Evolutionary conservation across 2,329 filamentous ascomycete genomes (phyloP), one percentile per base, ranked within the genome.

Genomic region (Huntiella omanensis): DNA sequence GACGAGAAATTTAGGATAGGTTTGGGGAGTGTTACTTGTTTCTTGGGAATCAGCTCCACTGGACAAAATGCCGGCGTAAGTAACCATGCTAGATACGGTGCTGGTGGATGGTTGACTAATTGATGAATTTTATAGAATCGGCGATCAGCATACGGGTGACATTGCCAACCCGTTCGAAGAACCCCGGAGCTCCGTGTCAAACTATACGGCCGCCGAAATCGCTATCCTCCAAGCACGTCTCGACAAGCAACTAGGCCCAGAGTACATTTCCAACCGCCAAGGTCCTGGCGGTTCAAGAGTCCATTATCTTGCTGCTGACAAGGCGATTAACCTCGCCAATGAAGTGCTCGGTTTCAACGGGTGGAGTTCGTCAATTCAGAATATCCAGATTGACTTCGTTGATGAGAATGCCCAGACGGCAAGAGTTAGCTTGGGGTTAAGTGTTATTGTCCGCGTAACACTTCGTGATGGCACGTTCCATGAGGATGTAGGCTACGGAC

Each of bases 341-440:
- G 84, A 95, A 59, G 79, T 95, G 1, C 94, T 95, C 64, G 87
- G 87, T 7, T 95, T 95, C 67, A 94, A 95, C 63, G 87, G 87
- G 55, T 98, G 91, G 91, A 94, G 84, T 7, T 93, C 84, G 47
- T 81, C 82, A n/a, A 91, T 98, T 50, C 83, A 88, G 58, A 86
- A 92, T 58, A 82, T 95, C 34, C 82, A 93, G 58, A 83, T 96
- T 50, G 91, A 98, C 61, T 96, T 92, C 61, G 84, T 91, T 50
- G 88, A 96, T 57, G 86, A 95, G 62, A 78, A 80, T 55, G 72
- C 77, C 12, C 73, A 79, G 55, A 86, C 77, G 6, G 72, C 80
- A 50, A 88, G 80, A 59, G 77, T 95, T 54, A 86, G 74, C 52
- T 68, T 96, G 33, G 91, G 91, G 0, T 61, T 98, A 34, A 92